These are phyloP conservation scores for Lichtheimia hyalospora DNA, from an alignment of 371 early-diverging fungal genomes.

Conservation along the genomic window DNA sequence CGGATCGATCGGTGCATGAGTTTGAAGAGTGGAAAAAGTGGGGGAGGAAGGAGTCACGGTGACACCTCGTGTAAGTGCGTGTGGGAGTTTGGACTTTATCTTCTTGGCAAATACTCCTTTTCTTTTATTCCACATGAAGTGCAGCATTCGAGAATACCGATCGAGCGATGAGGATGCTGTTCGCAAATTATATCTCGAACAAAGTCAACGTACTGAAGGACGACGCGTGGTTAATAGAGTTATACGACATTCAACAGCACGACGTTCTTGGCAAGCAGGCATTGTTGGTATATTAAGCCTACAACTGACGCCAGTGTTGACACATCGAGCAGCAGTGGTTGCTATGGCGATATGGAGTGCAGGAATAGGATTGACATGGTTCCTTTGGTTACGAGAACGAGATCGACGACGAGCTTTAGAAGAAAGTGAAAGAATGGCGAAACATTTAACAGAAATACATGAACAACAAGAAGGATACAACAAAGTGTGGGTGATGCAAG, in stretches of 20 bases:
- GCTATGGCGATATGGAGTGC: conserved; percentile 34
- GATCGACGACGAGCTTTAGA: conserved; percentile 8
- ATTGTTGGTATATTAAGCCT: conserved; percentile 30
- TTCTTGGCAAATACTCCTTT: too few species aligned
- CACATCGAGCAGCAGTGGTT: conserved; percentile 6
- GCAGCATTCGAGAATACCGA: conserved; percentile 14
- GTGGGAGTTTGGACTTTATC: too few species aligned
- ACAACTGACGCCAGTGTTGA: conserved; percentile 5
- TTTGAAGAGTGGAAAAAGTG: not conserved
- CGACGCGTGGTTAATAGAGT: conserved; percentile 4
- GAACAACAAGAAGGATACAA: conserved; percentile 21
- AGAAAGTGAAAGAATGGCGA: conserved; percentile 2
- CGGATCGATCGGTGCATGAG: conserved; percentile 14
- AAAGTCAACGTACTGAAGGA: conserved; percentile 3
- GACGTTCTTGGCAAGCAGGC: conserved; percentile 38
- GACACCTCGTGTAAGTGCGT: not conserved
- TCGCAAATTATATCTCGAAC: conserved; percentile 4
- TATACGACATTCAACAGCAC: conserved; percentile 9
- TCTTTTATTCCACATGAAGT: not conserved
- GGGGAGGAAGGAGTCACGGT: not conserved
- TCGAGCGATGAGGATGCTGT: conserved; percentile 9
- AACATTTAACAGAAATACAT: not conserved
- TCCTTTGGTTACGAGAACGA: conserved; percentile 16
- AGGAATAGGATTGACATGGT: conserved; percentile 33
- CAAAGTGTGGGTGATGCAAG: conserved; percentile 36